Base-by-base conservation (phyloP, 208 protist genomes). In the Leptomonas seymouri region DNA sequence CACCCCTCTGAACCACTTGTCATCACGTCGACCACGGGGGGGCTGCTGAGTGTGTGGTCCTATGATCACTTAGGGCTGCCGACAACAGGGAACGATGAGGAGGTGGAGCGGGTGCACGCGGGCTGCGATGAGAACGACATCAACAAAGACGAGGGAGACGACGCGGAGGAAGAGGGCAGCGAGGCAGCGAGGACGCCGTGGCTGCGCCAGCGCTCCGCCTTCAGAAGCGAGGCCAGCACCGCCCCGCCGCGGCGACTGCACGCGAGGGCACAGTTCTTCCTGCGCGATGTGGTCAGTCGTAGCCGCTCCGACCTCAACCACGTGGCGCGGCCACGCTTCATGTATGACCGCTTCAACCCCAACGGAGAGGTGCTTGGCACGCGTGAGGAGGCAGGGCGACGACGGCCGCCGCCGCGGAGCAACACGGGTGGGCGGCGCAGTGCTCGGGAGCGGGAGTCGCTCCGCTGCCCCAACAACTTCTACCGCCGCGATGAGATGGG, bases 41-140 rank as follows among this genome's bases (percentile, higher is more conserved):
- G 84, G 8, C 57, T 85, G 48, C 62, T 91, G 63, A 82, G 84
- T 30, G 80, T 87, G 53, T 94, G 89, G 89, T 77, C 67, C 14
- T 85, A 85, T 67, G 68, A 74, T 11, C 55, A 51, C 15, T 28
- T 46, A 16, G 62, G 54, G 16, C 55, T 51, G 30, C 21, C 48
- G 36, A 53, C 39, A 7, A 53, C 39, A 6, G 46, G 27, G 21
- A 34, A 23, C 31, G 50, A 54, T 8, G 65, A 71, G 11, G 66
- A 51, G 7, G 31, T 20, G 27, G 66, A 71, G 44, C 58, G 46
- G 11, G 50, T n/a, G 27, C 54, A 60, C 54, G 12, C 41, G 27
- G 1, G 11, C 8, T 16, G 34, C 64, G 46, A 44, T 5, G 42
- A 45, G 30, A 59, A 41, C 31, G 54, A 9, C 23, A 45, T 16